A percentile compares a stretch with the other conserved stretches of the same genome.
These are phyloP conservation scores for Iberis pinnata DNA, from an alignment of 345 rosid genomes.

Conservation along the genomic window DNA sequence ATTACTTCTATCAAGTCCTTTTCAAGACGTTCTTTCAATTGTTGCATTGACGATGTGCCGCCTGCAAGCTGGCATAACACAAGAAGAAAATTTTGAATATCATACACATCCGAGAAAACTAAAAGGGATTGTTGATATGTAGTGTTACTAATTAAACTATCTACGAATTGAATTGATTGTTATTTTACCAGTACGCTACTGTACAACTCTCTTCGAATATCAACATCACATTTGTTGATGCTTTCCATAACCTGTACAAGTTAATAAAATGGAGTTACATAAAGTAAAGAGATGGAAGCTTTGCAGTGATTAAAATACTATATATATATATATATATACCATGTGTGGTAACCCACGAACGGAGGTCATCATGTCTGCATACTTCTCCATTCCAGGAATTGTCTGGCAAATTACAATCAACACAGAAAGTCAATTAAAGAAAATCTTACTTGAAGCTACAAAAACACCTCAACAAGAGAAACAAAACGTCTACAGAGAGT, in stretches of 20 bases:
- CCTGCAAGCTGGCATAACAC: conserved; percentile 62
- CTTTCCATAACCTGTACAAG: conserved; percentile 74
- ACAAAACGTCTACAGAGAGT: conserved; percentile 2
- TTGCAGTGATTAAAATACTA: neutral
- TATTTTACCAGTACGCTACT: conserved; percentile 64
- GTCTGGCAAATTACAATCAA: conserved; percentile 44
- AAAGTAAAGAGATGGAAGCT: neutral
- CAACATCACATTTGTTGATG: conserved; percentile 85
- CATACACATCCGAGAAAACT: neutral
- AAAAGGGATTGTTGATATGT: neutral
- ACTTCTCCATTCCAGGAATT: conserved; percentile 78
- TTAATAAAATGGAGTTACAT: neutral
- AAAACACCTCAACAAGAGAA: conserved; percentile 9
- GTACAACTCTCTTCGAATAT: conserved; percentile 83
- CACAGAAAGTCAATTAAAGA: neutral
- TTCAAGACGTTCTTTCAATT: conserved; percentile 91
- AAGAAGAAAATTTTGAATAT: neutral
- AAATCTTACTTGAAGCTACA: neutral
- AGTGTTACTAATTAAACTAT: neutral
- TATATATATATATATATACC: conserved; percentile 44
- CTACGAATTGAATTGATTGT: neutral
- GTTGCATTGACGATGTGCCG: conserved; percentile 98
- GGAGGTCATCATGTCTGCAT: conserved; percentile 43
- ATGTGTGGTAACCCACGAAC: conserved; percentile 85
- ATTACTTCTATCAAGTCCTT: conserved; percentile 83